phyloP scores from a whole-genome alignment of 2,329 filamentous ascomycete genomes.

The Ambrosiella xylebori region DNA sequence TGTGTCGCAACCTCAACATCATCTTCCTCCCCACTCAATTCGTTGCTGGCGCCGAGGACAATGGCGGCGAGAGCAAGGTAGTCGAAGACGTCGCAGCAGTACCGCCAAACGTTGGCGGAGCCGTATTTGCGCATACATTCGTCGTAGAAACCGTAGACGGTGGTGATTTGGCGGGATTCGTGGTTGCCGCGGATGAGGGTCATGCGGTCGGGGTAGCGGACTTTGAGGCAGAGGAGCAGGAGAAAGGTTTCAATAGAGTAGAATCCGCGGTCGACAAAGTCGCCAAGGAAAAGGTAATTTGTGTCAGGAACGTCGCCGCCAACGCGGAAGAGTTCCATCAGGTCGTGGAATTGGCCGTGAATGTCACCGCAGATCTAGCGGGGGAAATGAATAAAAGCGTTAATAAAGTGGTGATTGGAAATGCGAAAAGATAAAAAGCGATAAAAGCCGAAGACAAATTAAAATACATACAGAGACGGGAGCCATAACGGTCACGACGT shows the following conservation, averaged over 20 bases:
- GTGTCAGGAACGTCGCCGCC: constrained; percentile 89
- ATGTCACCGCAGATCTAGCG: constrained; percentile 83
- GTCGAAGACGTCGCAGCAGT: constrained; percentile 96
- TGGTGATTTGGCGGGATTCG: constrained; percentile 92
- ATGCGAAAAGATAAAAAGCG: not conserved
- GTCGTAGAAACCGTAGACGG: constrained; percentile 96
- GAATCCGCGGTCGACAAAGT: constrained; percentile 96
- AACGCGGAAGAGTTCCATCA: constrained; percentile 92
- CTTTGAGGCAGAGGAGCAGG: constrained; percentile 87
- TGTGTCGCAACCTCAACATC: constrained; percentile 88
- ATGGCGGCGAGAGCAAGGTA: constrained; percentile 84
- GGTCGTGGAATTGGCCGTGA: constrained; percentile 87
- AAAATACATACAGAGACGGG: constrained; percentile 59
- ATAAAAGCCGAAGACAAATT: not conserved
- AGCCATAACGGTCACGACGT: constrained; percentile 87
- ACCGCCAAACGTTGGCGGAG: constrained; percentile 89
- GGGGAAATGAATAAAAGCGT: not conserved
- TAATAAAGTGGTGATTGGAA: constrained; percentile 10
- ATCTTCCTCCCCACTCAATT: constrained; percentile 40
- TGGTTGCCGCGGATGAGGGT: constrained; percentile 91
- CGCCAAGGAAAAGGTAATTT: constrained; percentile 94
- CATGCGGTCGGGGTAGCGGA: constrained; percentile 92
- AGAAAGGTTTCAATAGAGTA: constrained; percentile 96
- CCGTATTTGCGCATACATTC: constrained; percentile 94
- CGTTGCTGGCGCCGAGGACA: constrained; percentile 68